Evolutionary conservation across 331 rosid species (phyloP).

Genomic region (Pyrus hybrid): DNA sequence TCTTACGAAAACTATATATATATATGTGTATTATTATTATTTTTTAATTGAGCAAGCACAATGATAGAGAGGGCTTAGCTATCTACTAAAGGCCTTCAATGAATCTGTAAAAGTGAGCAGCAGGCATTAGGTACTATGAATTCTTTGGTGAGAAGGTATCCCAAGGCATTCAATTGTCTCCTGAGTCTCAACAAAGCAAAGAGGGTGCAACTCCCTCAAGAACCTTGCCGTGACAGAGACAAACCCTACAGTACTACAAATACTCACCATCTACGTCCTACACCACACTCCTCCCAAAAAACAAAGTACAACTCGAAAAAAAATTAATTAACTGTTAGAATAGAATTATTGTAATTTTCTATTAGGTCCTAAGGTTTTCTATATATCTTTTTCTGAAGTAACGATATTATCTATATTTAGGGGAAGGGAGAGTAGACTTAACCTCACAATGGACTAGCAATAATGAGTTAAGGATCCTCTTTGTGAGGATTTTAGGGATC

Average conservation of each 20-base stretch:
- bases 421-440: too few species aligned
- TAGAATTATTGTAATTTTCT: too few species aligned
- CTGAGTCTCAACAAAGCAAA: constrained; percentile 23
- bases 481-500: too few species aligned
- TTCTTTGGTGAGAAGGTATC: constrained; percentile 41
- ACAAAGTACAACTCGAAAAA: background rate
- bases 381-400: too few species aligned
- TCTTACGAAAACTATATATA: too few species aligned
- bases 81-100: constrained; percentile 57
- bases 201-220: constrained; percentile 4
- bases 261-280: too few species aligned
- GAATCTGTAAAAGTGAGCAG: constrained; percentile 59
- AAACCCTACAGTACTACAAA: background rate
- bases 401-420: too few species aligned
- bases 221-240: background rate
- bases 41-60: constrained; percentile 22
- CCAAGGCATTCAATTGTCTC: constrained; percentile 52
- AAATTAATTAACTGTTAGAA: too few species aligned
- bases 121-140: constrained; percentile 50
- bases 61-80: constrained; percentile 47
- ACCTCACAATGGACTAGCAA: too few species aligned
- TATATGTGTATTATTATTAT: too few species aligned
- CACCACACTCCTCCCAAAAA: background rate
- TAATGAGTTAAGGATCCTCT: too few species aligned
- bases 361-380: too few species aligned